phyloP scores from a whole-genome alignment of 108 stramenopile genomes.

The Fragilariopsis cylindrus region DNA sequence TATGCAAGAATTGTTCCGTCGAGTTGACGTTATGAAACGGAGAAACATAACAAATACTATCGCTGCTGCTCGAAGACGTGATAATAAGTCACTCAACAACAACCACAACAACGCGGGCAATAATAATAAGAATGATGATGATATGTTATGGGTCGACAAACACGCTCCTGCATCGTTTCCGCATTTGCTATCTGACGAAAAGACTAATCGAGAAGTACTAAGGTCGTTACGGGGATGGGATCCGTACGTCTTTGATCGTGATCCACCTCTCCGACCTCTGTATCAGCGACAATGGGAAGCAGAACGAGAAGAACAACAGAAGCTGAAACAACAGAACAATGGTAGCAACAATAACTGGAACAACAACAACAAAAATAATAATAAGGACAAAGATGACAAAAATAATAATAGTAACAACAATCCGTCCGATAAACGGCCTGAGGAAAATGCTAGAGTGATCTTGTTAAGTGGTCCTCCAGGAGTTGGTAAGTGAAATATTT shows the following conservation, averaged over 20 bases:
- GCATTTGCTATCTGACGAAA: slow-evolving; percentile 91
- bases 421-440: slow-evolving; percentile 67
- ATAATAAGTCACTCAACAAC: neutral
- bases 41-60: neutral
- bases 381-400: slow-evolving; percentile 14
- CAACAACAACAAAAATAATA: neutral
- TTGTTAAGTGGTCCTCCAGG: slow-evolving; percentile 92
- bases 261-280: slow-evolving; percentile 55
- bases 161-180: slow-evolving; percentile 90
- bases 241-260: slow-evolving; percentile 89
- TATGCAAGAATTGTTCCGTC: slow-evolving; percentile 20
- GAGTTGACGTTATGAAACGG: neutral
- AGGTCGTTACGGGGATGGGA: slow-evolving; percentile 91
- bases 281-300: slow-evolving; percentile 17
- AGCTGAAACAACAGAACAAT: slow-evolving; percentile 16
- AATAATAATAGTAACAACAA: slow-evolving; percentile 4
- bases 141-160: slow-evolving; percentile 86
- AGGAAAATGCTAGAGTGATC: slow-evolving; percentile 72
- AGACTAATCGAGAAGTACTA: slow-evolving; percentile 93
- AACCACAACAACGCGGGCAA: neutral
- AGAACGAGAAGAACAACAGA: slow-evolving; percentile 27
- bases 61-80: neutral
- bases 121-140: slow-evolving; percentile 14
- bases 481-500: slow-evolving; percentile 52
- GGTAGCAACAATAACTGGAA: slow-evolving; percentile 2